A percentile compares a stretch with the other conserved stretches of the same genome.
These are phyloP conservation scores for Globisporangium nunn DNA, from an alignment of 352 stramenopile species.

Conservation along the genomic window DNA sequence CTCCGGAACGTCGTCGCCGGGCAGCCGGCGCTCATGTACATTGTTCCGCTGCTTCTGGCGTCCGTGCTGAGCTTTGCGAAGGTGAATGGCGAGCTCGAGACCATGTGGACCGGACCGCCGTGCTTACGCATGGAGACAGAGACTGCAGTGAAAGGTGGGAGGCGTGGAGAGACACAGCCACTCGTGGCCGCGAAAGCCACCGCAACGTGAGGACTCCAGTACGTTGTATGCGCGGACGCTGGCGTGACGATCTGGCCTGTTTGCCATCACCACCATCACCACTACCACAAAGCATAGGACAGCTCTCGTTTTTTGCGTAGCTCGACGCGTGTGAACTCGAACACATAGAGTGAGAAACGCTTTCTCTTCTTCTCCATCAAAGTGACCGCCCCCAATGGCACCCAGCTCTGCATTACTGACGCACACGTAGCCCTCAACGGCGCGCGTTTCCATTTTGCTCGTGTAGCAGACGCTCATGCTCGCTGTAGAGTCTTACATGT, in stretches of 20 bases:
- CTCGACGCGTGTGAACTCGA: not conserved
- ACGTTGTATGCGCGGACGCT: not conserved
- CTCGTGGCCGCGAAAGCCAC: slow-evolving; percentile 2
- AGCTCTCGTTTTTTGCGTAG: not conserved
- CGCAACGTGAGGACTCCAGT: not conserved
- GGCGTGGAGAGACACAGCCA: slow-evolving; percentile 5
- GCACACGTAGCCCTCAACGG: slow-evolving; percentile 1
- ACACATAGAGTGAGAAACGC: slow-evolving; percentile 1
- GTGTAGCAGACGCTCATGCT: slow-evolving; percentile 25
- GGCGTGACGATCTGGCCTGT: not conserved
- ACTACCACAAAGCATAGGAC: not conserved
- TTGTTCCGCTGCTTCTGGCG: slow-evolving; percentile 86
- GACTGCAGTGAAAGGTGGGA: not conserved
- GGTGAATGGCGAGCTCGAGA: slow-evolving; percentile 41
- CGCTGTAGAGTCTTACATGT: slow-evolving; percentile 24
- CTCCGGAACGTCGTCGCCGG: slow-evolving; percentile 81
- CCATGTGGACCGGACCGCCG: slow-evolving; percentile 72
- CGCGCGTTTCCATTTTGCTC: slow-evolving; percentile 2
- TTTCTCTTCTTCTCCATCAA: not conserved
- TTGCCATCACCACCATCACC: not conserved
- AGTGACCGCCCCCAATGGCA: not conserved
- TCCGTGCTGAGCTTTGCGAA: slow-evolving; percentile 51
- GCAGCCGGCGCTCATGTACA: slow-evolving; percentile 94
- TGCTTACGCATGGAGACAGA: slow-evolving; percentile 23
- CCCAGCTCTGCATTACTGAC: not conserved